Evolutionary conservation across 805 yeast genomes (phyloP).

Genomic region (Kazachstania kunashirensis): DNA sequence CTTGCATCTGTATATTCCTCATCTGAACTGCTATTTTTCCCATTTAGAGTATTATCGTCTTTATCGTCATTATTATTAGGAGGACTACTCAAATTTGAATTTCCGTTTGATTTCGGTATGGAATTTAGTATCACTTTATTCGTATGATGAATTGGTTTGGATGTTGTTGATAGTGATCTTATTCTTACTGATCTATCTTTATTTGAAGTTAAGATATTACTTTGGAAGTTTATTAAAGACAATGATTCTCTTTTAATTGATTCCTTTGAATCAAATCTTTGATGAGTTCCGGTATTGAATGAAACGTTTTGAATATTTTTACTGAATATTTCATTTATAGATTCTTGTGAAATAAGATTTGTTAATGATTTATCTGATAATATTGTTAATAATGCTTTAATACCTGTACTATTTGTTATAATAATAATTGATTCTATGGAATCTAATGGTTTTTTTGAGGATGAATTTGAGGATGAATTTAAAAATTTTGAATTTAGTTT

Average conservation of each 20-base stretch:
- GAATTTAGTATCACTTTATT: conserved; percentile 1
- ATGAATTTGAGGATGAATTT: background rate
- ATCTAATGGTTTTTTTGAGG: conserved; percentile 1
- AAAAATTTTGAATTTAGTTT: conserved; percentile 20
- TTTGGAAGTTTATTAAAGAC: conserved; percentile 24
- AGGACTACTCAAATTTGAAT: background rate
- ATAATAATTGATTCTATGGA: conserved; percentile 21
- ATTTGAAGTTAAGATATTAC: conserved; percentile 25
- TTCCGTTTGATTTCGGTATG: background rate
- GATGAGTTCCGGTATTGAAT: background rate
- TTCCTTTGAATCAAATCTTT: background rate
- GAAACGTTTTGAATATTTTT: background rate
- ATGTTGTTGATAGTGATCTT: conserved; percentile 22
- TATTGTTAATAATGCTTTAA: conserved; percentile 28
- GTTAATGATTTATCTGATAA: conserved; percentile 28
- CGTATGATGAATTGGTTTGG: conserved; percentile 10
- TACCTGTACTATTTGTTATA: conserved; percentile 28
- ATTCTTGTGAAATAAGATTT: conserved; percentile 22
- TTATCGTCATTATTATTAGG: background rate
- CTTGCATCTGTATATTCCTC: background rate
- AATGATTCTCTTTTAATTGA: conserved; percentile 24
- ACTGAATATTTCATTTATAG: conserved; percentile 21
- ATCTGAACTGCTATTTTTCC: background rate
- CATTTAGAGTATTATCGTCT: background rate
- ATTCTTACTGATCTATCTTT: conserved; percentile 28